A percentile compares a stretch with the other conserved stretches of the same genome.
Conservation (phyloP, 805 yeast genomes). For the Saccharomyces mikatae region DNA sequence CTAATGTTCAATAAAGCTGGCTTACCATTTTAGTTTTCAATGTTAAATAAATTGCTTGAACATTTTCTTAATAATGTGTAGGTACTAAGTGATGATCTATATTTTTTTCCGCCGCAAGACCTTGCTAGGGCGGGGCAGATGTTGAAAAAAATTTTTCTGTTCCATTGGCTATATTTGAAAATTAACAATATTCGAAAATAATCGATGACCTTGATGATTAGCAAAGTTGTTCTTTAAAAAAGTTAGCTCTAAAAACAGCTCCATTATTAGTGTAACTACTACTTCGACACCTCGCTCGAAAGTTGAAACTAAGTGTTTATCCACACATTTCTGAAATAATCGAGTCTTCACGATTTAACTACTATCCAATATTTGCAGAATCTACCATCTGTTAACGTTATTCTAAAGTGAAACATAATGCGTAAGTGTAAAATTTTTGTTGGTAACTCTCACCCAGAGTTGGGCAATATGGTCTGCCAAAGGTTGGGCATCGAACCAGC, state of each 20-base stretch:
- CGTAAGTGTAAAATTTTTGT: conserved; percentile 95
- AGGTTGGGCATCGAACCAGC: conserved; percentile 89
- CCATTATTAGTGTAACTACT: not conserved
- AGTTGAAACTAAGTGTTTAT: not conserved
- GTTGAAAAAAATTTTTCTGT: not conserved
- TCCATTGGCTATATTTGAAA: not conserved
- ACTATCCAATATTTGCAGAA: not conserved
- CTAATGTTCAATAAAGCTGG: not conserved
- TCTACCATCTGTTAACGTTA: not conserved
- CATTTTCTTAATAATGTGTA: not conserved
- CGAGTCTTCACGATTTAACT: not conserved
- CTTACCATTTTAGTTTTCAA: not conserved
- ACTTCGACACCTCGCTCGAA: not conserved
- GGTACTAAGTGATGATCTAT: not conserved
- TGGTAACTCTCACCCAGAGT: conserved; percentile 93
- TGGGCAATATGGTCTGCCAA: conserved; percentile 85
- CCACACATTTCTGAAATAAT: not conserved
- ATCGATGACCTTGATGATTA: not conserved
- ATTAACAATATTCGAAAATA: not conserved
- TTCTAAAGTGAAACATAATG: conserved; percentile 49
- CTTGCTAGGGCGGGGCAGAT: not conserved
- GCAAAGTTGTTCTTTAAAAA: not conserved
- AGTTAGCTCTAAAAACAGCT: not conserved
- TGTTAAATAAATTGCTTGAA: not conserved
- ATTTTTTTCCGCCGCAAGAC: not conserved